These are phyloP conservation scores for Emergomyces pasteurianus DNA, from an alignment of 2,329 filamentous ascomycete species.

Conservation along the genomic window DNA sequence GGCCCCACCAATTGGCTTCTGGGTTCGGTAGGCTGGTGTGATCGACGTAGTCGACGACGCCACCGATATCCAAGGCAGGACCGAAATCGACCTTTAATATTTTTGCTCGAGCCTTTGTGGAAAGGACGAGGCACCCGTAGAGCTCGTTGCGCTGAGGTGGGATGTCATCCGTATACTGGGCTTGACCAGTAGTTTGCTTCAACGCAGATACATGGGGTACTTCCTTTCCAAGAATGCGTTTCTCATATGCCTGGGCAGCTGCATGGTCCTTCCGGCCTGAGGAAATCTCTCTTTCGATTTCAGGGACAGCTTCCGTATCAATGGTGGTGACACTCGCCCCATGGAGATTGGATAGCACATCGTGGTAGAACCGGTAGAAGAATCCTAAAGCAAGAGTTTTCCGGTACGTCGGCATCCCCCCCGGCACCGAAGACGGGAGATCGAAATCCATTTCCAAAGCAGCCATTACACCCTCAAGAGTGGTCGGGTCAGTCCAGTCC, in stretches of 20 bases:
- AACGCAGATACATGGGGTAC: conserved; percentile 78
- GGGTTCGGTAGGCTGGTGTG: conserved; percentile 67
- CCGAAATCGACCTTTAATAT: conserved; percentile 65
- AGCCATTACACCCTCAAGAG: conserved; percentile 80
- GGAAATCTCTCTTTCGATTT: conserved; percentile 78
- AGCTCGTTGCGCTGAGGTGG: conserved; percentile 78
- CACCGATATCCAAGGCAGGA: conserved; percentile 68
- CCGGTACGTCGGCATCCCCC: conserved; percentile 93
- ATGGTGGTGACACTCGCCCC: conserved; percentile 40
- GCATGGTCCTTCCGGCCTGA: conserved; percentile 65
- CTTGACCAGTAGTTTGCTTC: conserved; percentile 88
- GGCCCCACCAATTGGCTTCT: conserved; percentile 82
- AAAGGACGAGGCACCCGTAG: conserved; percentile 77
- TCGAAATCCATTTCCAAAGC: conserved; percentile 84
- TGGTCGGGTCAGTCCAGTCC: conserved; percentile 66
- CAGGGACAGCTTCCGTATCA: conserved; percentile 65
- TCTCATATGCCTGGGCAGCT: conserved; percentile 63
- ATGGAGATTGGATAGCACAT: conserved; percentile 52
- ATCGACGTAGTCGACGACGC: conserved; percentile 75
- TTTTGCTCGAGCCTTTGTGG: conserved; percentile 78
- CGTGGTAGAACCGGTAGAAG: conserved; percentile 96
- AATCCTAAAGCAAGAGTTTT: conserved; percentile 84
- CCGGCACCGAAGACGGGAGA: conserved; percentile 78
- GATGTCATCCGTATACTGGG: conserved; percentile 94
- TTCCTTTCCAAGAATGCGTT: conserved; percentile 74